Conservation (phyloP, 257 asterid genomes). For the Salvia rosmarinus region DNA sequence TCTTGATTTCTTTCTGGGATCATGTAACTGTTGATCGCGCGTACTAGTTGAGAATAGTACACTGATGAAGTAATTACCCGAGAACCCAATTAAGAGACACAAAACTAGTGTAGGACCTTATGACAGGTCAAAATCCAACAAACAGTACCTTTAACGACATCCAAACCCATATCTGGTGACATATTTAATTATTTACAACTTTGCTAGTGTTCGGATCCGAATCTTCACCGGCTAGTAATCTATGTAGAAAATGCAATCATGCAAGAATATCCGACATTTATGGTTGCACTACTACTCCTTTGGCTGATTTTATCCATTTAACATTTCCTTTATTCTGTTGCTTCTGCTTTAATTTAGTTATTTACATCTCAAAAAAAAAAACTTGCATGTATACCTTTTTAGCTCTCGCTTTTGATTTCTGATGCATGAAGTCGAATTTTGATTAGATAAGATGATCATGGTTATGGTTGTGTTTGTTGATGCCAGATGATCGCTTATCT, state of each 20-base stretch:
- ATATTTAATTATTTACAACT: neutral
- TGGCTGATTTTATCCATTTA: neutral
- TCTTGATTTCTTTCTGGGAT: neutral
- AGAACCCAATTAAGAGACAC: neutral
- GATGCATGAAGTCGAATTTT: neutral
- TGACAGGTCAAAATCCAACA: no score
- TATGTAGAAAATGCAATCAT: no score
- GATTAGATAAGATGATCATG: neutral
- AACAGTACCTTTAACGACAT: neutral
- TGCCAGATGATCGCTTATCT: slow-evolving; percentile 78
- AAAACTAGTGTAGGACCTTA: neutral
- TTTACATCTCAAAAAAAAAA: neutral
- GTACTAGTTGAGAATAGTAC: neutral
- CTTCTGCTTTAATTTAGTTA: neutral
- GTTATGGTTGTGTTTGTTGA: slow-evolving; percentile 16
- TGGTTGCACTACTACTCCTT: no score
- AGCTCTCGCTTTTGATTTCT: neutral
- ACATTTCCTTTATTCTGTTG: neutral
- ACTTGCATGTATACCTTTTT: neutral
- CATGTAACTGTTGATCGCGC: neutral
- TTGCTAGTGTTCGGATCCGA: neutral
- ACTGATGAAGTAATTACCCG: neutral
- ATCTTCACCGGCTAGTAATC: neutral
- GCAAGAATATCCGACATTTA: no score
- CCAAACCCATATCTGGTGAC: neutral